Percentiles rank a stretch among this genome's conserved stretches.
phyloP scores from a whole-genome alignment of 208 protist species.

The Lotmaria passim region DNA sequence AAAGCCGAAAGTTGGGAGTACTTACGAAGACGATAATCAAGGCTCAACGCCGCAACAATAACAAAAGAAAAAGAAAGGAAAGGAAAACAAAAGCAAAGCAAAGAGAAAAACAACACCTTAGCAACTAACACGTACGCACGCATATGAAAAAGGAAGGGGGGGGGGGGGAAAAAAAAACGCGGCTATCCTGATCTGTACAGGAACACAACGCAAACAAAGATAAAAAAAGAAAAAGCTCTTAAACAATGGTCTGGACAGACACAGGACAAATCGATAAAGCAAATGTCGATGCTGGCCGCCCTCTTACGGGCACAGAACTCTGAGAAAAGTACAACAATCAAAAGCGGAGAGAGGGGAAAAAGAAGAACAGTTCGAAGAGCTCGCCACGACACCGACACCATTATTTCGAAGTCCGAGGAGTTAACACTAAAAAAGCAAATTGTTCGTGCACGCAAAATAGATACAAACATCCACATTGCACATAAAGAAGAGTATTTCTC shows the following conservation, averaged over 20 bases:
- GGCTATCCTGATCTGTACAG: too few species aligned
- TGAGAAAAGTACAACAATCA: neutral
- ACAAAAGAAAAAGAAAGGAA: slow-evolving; percentile 1
- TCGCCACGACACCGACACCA: neutral
- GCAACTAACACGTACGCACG: neutral
- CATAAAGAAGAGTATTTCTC: too few species aligned
- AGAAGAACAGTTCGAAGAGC: neutral
- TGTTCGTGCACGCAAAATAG: neutral
- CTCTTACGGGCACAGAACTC: slow-evolving; percentile 6
- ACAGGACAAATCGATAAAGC: slow-evolving; percentile 13
- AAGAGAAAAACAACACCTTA: neutral
- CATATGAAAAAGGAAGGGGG: neutral
- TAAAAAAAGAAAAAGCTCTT: neutral
- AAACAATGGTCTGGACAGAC: neutral
- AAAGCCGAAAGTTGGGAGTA: too few species aligned
- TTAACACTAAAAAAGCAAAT: neutral
- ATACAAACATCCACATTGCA: too few species aligned
- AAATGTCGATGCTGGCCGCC: neutral
- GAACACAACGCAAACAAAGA: neutral
- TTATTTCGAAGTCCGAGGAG: slow-evolving; percentile 6
- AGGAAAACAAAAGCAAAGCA: neutral
- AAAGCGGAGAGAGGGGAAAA: neutral
- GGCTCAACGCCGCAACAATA: too few species aligned
- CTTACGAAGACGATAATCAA: too few species aligned
- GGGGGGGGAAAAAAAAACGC: neutral